Evolutionary conservation across 2,329 filamentous ascomycete species (phyloP).

Genomic region (Gaeumannomyces tritici): DNA sequence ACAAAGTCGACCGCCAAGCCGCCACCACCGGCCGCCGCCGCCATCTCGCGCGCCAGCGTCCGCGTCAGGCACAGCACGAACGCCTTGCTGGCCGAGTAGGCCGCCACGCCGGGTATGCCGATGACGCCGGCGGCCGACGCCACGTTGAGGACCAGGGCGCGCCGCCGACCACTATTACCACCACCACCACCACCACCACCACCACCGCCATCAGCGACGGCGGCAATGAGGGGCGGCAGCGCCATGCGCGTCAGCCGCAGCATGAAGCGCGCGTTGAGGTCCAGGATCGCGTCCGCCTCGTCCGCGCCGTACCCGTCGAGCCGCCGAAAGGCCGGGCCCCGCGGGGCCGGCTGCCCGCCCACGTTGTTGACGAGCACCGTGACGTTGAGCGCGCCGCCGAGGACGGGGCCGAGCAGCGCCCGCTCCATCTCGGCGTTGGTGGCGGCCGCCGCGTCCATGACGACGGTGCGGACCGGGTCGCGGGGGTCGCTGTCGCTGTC

Average conservation of each 20-base stretch:
- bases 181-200: slow-evolving; percentile 6
- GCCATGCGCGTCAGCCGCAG: slow-evolving; percentile 13
- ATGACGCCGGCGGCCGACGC: slow-evolving; percentile 13
- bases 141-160: slow-evolving; percentile 19
- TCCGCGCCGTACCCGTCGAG: slow-evolving; percentile 15
- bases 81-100: slow-evolving; percentile 21
- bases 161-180: slow-evolving; percentile 2
- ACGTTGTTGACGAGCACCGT: slow-evolving; percentile 24
- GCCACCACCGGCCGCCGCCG: too few relatives aligned
- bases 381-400: slow-evolving; percentile 14
- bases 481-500: too few relatives aligned
- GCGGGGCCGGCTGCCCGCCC: slow-evolving; percentile 16
- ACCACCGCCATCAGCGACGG: slow-evolving; percentile 1
- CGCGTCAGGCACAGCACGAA: slow-evolving; percentile 19
- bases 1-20: slow-evolving; percentile 18
- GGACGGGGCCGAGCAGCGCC: slow-evolving; percentile 9
- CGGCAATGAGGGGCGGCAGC: too few relatives aligned
- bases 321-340: slow-evolving; percentile 15
- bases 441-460: slow-evolving; percentile 18
- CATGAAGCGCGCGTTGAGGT: slow-evolving; percentile 24
- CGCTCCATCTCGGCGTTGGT: slow-evolving; percentile 15
- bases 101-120: slow-evolving; percentile 18
- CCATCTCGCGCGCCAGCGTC: slow-evolving; percentile 18
- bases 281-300: slow-evolving; percentile 20
- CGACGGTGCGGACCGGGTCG: slow-evolving; percentile 9